Evolutionary conservation across 2,329 filamentous ascomycete species (phyloP).

Genomic region (Zalaria obscura): DNA sequence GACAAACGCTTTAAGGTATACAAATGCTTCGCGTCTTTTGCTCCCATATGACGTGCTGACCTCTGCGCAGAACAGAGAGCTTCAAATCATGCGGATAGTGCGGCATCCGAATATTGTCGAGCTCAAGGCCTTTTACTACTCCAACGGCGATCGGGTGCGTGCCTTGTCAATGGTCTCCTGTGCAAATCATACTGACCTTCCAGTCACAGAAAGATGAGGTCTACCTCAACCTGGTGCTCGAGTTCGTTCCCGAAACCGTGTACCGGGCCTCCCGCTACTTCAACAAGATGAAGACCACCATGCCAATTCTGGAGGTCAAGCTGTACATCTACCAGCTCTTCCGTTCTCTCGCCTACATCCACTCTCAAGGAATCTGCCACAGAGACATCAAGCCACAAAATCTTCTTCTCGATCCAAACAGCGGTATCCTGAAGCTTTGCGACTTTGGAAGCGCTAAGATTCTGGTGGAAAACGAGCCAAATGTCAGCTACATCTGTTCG

Average conservation of each 20-base stretch:
- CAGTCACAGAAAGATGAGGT: conserved; percentile 65
- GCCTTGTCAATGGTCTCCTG: conserved; percentile 7
- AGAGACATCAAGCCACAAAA: conserved; percentile 99
- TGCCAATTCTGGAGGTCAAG: conserved; percentile 98
- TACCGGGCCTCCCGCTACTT: conserved; percentile 97
- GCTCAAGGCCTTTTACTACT: conserved; percentile 98
- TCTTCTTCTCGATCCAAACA: conserved; percentile 78
- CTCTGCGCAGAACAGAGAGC: conserved; percentile 69
- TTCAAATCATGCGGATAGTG: conserved; percentile 99
- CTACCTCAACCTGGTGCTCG: conserved; percentile 94
- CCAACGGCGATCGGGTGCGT: conserved; percentile 84
- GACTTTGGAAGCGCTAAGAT: conserved; percentile 99
- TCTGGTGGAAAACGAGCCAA: conserved; percentile 94
- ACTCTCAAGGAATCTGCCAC: conserved; percentile 98
- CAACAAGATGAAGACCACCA: conserved; percentile 99
- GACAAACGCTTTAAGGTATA: conserved; percentile 98
- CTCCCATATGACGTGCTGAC: conserved; percentile 13
- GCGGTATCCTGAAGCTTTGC: conserved; percentile 88
- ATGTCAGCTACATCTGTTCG: conserved; percentile 98
- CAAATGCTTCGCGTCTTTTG: neutral
- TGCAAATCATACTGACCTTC: conserved; percentile 5
- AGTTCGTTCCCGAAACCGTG: conserved; percentile 96
- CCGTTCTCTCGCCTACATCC: conserved; percentile 94
- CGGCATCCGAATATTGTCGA: conserved; percentile 98
- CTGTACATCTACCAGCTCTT: conserved; percentile 99